A percentile compares a stretch with the other conserved stretches of the same genome.
phyloP scores from a whole-genome alignment of 2,329 filamentous ascomycete species.

The Curvularia lunata region DNA sequence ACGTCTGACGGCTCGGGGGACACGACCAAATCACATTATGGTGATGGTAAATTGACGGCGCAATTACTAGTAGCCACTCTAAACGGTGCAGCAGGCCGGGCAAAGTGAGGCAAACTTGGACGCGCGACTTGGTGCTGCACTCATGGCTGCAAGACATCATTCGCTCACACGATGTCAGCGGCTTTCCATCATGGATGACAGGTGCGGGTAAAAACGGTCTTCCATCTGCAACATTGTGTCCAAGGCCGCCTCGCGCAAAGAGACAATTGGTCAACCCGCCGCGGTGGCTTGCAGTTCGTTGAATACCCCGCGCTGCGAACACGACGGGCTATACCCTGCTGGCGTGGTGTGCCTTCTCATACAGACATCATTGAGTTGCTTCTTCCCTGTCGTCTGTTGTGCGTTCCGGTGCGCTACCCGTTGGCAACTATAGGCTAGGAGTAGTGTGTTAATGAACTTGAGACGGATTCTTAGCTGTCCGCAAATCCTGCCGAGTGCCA shows the following conservation, averaged over 20 bases:
- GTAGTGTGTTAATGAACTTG: background rate
- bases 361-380: background rate
- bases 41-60: background rate
- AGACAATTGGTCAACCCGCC: background rate
- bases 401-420: background rate
- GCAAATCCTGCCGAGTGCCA: conserved; percentile 1
- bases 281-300: conserved; percentile 2
- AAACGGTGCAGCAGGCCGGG: background rate
- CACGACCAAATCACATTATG: background rate
- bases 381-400: background rate
- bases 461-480: background rate
- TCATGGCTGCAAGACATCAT: background rate
- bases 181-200: background rate
- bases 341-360: background rate
- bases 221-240: background rate
- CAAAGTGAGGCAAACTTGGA: background rate
- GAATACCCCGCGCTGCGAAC: background rate
- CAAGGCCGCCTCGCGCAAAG: background rate
- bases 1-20: background rate
- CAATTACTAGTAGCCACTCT: background rate
- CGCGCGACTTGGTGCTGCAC: background rate
- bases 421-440: background rate
- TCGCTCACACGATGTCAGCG: background rate
- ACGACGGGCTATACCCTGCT: background rate
- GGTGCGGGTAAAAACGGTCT: background rate